Base-by-base conservation (phyloP, 495 filamentous ascomycete genomes). In the Extremus antarcticus region DNA sequence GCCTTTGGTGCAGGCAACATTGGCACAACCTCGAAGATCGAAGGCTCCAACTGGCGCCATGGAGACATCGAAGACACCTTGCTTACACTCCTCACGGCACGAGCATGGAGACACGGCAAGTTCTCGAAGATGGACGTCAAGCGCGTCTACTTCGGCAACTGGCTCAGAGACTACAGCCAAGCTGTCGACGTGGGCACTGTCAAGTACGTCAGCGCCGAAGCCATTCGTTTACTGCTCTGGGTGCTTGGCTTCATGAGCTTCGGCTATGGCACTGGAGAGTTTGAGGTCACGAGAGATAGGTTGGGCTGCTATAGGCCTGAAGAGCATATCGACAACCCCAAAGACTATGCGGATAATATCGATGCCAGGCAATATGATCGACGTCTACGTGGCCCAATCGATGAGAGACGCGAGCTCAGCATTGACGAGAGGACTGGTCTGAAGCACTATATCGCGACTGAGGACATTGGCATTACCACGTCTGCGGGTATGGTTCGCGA, bases 51-150 rank as follows among this genome's bases (percentile, higher is more conserved):
- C 67, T 95, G 87, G 87, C 88, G 90, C 46, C 90, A 95, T 82
- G 90, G 90, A 55, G 91, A 97, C 69, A 92, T 95, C 65, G 90
- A 95, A 77, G 90, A 95, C 75, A 80, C 84, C 25, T 77, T 95
- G 19, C 79, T 94, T 54, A 78, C 73, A 46, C 71, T 95, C 24
- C 65, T 83, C 52, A 84, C 92, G 76, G 82, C 88, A 19, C 54
- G 58, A 24, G 50, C 59, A 19, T 81, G 83, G 39, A 86, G 87
- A 56, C 86, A 86, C 60, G 85, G 86, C 74, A 91, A 88, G 60
- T 95, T 95, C 66, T 77, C 79, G 71, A 90, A 90, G 71, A 77
- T 94, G 61, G 86, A 85, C 69, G 85, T 94, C 56, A 86, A 88
- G 56, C 82, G 88, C 35, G 85, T 71, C 25, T 82, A 85, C 62